Evolutionary conservation across 768 basidiomycete genomes (phyloP), one percentile per base, ranked within the genome.

Genomic region (Mycena crocata): DNA sequence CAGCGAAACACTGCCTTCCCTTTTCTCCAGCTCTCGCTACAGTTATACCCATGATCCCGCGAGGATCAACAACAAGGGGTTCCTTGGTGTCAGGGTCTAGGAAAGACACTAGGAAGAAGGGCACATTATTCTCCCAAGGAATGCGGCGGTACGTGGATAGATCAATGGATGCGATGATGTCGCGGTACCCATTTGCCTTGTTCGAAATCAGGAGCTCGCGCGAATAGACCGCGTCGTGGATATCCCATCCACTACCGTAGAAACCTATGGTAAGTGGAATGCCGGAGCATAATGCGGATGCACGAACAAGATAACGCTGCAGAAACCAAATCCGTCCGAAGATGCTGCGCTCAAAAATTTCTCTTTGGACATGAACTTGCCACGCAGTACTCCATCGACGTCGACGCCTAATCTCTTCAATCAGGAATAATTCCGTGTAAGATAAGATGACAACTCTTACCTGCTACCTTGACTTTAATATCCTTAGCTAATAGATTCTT

Each of bases 91-190:
- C 90, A 0, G 98, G 96, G 74, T 98, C 93, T 32, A 92, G 74
- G 82, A 98, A 99, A 1, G 91, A 93, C 39, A 97, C 85, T 8
- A 99, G 84, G 83, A 99, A 99, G 80, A 99, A 95, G 0, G 98
- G 93, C 1, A 95, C 90, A 66, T 96, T 85, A 69, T 92, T 84
- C 77, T 98, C 95, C 93, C 95, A 96, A 65, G 93, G 92, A 60
- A 99, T 91, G 26, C 94, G 87, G 21, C 98, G 91, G 76, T 87
- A 97, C 1, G 92, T 94, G 1, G 91, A 87, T 19, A 98, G 84
- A 77, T 99, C 97, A 66, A 99, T 92, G 34, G 83, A 78, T 10
- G 98, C 98, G 39, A 93, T 79, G 50, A 99, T 79, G 75, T 99
- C 98, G 6, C 90, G 87, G 80, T 96, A 99, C 1, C 98, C 98